phyloP scores from a whole-genome alignment of 1,284 basidiomycete genomes.

The Sanghuangporus baumii region DNA sequence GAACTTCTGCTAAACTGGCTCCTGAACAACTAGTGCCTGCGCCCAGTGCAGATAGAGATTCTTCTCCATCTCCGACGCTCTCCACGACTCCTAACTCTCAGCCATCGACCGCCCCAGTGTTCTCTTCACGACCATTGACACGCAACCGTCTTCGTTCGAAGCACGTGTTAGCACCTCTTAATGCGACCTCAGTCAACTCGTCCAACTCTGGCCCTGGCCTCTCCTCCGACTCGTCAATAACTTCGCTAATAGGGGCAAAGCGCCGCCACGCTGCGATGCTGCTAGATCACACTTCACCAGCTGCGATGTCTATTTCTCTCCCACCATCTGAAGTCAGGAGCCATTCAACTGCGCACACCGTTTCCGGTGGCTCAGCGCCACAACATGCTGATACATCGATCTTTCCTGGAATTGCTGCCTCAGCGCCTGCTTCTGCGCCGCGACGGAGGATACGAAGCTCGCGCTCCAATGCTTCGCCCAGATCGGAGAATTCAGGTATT shows the following conservation, averaged over 20 bases:
- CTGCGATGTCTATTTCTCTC: conserved; percentile 6
- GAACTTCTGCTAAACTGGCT: neutral
- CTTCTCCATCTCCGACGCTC: neutral
- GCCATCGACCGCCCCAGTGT: neutral
- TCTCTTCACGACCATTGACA: neutral
- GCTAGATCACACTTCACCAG: conserved; percentile 22
- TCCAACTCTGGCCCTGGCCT: neutral
- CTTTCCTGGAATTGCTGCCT: neutral
- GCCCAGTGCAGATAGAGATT: neutral
- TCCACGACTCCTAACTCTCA: conserved; percentile 9
- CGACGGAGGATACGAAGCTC: neutral
- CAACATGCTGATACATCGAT: neutral
- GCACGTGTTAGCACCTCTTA: conserved; percentile 3
- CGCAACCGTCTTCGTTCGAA: neutral
- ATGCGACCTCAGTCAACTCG: neutral
- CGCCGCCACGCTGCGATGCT: conserved; percentile 33
- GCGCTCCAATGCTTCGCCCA: neutral
- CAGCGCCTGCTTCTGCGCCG: neutral
- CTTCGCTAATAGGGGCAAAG: conserved; percentile 29
- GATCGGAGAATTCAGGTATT: neutral
- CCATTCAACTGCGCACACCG: neutral
- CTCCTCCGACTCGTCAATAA: neutral
- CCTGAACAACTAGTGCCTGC: neutral
- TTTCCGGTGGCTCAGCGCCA: neutral
- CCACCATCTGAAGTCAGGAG: neutral